Evolutionary conservation across 805 yeast genomes (phyloP).

Genomic region (Lachancea sp.): DNA sequence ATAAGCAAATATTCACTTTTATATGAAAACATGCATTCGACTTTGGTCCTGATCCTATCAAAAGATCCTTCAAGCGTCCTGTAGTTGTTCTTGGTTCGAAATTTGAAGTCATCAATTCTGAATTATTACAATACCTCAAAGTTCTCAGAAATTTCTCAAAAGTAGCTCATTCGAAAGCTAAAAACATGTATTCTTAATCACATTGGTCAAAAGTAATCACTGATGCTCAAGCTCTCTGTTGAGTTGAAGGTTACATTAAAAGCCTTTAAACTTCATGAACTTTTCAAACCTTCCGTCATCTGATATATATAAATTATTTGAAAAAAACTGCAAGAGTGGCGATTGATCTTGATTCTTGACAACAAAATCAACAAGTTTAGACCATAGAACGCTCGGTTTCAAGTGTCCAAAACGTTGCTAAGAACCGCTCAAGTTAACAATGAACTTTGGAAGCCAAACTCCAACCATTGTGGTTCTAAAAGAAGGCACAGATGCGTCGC

Average conservation of each 20-base stretch:
- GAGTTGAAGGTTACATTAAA: too few relatives aligned
- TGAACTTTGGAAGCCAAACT: constrained; percentile 89
- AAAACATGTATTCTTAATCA: too few relatives aligned
- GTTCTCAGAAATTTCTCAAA: too few relatives aligned
- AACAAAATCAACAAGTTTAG: neutral
- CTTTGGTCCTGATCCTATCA: neutral
- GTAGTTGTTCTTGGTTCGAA: too few relatives aligned
- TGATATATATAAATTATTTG: neutral
- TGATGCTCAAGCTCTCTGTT: too few relatives aligned
- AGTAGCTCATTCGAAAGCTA: too few relatives aligned
- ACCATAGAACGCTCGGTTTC: neutral
- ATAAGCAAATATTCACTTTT: neutral
- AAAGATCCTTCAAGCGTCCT: too few relatives aligned
- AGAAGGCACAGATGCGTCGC: constrained; percentile 96
- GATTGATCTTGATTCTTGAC: neutral
- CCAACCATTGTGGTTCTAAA: constrained; percentile 97
- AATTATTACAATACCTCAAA: too few relatives aligned
- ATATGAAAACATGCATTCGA: neutral
- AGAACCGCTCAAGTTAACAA: neutral
- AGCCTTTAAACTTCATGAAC: too few relatives aligned
- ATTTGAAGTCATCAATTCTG: too few relatives aligned
- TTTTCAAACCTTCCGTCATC: neutral
- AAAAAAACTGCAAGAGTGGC: constrained; percentile 4
- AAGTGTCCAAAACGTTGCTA: neutral
- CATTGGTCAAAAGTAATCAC: too few relatives aligned